Percentiles rank a stretch among this genome's conserved stretches.
Conservation (phyloP, 2,329 filamentous ascomycete species). For the Neofusicoccum kwambonambiense region DNA sequence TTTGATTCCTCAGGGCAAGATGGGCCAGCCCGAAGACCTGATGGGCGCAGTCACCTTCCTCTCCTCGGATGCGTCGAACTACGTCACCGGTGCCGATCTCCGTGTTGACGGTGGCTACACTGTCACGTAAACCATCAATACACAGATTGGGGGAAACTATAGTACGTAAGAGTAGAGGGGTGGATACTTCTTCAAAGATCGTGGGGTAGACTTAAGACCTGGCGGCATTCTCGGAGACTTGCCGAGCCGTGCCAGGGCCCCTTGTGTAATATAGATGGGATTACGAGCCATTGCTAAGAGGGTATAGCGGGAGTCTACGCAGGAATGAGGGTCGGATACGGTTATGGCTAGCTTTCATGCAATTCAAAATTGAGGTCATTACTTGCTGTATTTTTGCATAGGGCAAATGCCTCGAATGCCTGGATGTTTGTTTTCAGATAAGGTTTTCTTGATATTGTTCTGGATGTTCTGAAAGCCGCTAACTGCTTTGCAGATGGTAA, state of each 20-base stretch:
- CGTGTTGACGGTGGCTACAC: slow-evolving; percentile 88
- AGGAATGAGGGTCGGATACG: no score
- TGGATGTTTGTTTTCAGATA: no score
- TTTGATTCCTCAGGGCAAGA: slow-evolving; percentile 87
- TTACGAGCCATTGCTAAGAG: no score
- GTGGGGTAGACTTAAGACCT: not conserved
- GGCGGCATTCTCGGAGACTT: not conserved
- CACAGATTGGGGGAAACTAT: not conserved
- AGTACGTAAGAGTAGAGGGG: not conserved
- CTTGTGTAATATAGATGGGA: not conserved
- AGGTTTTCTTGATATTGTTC: no score
- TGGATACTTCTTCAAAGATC: not conserved
- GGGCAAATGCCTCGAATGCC: no score
- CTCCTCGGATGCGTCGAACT: slow-evolving; percentile 66
- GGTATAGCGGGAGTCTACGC: no score
- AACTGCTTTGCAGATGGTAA: no score
- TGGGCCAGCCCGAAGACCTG: slow-evolving; percentile 87
- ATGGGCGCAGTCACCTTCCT: slow-evolving; percentile 92
- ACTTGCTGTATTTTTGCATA: no score
- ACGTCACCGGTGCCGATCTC: slow-evolving; percentile 65
- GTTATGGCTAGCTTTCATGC: no score
- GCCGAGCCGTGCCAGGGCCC: not conserved
- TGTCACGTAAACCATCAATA: slow-evolving; percentile 56
- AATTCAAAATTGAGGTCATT: no score
- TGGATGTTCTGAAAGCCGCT: no score